Evolutionary conservation across 2,329 filamentous ascomycete species (phyloP).

Genomic region (Pezicula radicicola): DNA sequence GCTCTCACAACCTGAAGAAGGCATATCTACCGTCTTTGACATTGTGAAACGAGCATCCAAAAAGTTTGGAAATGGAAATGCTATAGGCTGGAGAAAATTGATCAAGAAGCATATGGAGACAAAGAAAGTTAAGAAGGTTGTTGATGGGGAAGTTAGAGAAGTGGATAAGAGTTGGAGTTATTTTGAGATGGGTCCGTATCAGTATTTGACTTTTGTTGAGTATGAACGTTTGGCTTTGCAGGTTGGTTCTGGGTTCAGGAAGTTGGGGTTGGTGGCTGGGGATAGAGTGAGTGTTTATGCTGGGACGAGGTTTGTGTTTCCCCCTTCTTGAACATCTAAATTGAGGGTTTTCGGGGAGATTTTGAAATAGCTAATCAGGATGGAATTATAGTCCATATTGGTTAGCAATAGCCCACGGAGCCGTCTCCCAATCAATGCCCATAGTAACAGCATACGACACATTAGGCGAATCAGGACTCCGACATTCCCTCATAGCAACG

Average conservation of each 20-base stretch:
- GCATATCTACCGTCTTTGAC: slow-evolving; percentile 58
- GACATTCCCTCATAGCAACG: slow-evolving; percentile 81
- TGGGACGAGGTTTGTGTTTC: slow-evolving; percentile 49
- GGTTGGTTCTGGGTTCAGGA: slow-evolving; percentile 66
- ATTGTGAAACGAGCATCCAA: slow-evolving; percentile 65
- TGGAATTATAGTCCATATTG: slow-evolving; percentile 31
- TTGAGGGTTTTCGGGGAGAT: background rate
- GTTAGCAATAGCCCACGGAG: slow-evolving; percentile 48
- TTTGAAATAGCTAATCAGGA: background rate
- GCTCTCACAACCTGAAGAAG: slow-evolving; percentile 33
- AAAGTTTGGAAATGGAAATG: slow-evolving; percentile 59
- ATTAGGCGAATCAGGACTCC: slow-evolving; percentile 77
- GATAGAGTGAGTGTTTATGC: slow-evolving; percentile 77
- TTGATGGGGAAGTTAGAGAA: slow-evolving; percentile 74
- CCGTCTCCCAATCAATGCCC: slow-evolving; percentile 77
- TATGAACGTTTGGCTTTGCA: slow-evolving; percentile 68
- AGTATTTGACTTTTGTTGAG: slow-evolving; percentile 72
- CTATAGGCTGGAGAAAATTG: slow-evolving; percentile 66
- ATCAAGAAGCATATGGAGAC: slow-evolving; percentile 74
- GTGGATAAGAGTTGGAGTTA: slow-evolving; percentile 85
- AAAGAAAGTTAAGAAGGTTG: slow-evolving; percentile 83
- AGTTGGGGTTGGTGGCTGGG: slow-evolving; percentile 63
- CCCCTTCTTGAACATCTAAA: slow-evolving; percentile 17
- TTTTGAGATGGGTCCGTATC: slow-evolving; percentile 77
- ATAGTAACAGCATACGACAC: slow-evolving; percentile 96